These are phyloP conservation scores for Alternaria dauci DNA, from an alignment of 2,329 filamentous ascomycete genomes.

Conservation along the genomic window DNA sequence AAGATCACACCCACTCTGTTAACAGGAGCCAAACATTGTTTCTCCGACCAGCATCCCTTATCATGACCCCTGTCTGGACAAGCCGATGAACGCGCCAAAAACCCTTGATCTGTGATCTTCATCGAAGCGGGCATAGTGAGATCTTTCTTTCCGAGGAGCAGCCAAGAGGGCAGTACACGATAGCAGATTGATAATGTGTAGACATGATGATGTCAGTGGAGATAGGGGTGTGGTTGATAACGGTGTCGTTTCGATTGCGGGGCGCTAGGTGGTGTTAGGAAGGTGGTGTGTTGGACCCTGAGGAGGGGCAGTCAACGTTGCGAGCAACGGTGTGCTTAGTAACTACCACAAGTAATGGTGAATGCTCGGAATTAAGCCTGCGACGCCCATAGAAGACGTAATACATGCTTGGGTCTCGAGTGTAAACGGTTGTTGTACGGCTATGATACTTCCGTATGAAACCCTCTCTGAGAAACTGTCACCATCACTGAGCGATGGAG, in stretches of 20 bases:
- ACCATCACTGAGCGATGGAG: not conserved
- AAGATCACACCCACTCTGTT: not conserved
- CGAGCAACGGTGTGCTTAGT: not conserved
- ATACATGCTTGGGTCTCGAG: not conserved
- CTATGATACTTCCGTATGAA: not conserved
- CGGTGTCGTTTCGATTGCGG: slow-evolving; percentile 1
- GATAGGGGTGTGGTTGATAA: slow-evolving; percentile 10
- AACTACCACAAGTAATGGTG: not conserved
- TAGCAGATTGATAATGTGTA: not conserved
- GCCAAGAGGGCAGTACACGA: not conserved
- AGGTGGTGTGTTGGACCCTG: slow-evolving; percentile 10
- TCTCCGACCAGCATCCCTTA: slow-evolving; percentile 1
- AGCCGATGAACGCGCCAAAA: slow-evolving; percentile 1
- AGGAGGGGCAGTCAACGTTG: slow-evolving; percentile 6
- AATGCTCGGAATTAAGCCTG: not conserved
- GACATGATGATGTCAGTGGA: slow-evolving; percentile 9
- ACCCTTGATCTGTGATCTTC: slow-evolving; percentile 5
- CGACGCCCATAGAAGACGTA: not conserved
- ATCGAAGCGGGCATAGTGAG: not conserved
- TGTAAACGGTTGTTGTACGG: not conserved
- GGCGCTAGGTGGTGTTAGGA: slow-evolving; percentile 18
- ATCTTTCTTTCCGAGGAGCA: not conserved
- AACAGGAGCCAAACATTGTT: not conserved
- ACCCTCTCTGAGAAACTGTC: not conserved
- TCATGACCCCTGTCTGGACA: slow-evolving; percentile 9